Base-by-base conservation (phyloP, 2,329 filamentous ascomycete species). In the Endoconidiophora laricicola region DNA sequence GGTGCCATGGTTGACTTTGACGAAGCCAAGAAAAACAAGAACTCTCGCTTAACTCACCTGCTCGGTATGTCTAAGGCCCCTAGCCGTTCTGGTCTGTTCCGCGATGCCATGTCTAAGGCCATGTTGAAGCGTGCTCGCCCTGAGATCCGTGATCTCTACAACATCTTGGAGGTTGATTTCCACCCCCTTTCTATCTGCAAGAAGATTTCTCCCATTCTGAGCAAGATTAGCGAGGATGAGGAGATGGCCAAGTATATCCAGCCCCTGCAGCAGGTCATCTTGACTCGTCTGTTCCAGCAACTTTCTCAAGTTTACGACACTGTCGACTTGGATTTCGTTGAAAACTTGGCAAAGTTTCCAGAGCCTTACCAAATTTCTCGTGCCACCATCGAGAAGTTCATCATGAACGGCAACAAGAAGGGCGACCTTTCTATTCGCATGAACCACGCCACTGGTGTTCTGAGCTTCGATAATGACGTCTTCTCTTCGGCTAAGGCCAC, bases 351-450 rank as follows among this genome's bases (percentile, higher is more conserved):
- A 55, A 78, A 91, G 62, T 98, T 98, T 74, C 91, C 91, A 7
- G 88, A 94, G 63, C 86, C 91, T 40, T 96, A 93, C 76, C 83
- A 95, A 68, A 87, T 96, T 57, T 83, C 78, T 56, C 81, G 84
- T 49, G 79, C 82, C 57, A 94, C 86, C 55, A 93, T 98, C 57
- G 91, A 98, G 73, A 98, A 96, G 71, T 98, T 98, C 74, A 96
- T 98, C 74, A 98, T 98, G 91, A 98, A 98, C 67, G 91, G 91
- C 56, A 96, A 94, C 77, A 98, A 98, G 79, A 98, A 98, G 78
- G 91, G 91, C 52, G 91, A 98, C 60, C 76, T 98, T 43, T 84
- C 91, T 49, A 93, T 98, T 59, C 87, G 91, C 55, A 86, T 96
- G 67, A 86, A 96, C 63, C 91, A 98, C 63, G 87, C 87, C 55